Evolutionary conservation across 139 green algal species (phyloP).

Genomic region (Ettlia oleoabundans): DNA sequence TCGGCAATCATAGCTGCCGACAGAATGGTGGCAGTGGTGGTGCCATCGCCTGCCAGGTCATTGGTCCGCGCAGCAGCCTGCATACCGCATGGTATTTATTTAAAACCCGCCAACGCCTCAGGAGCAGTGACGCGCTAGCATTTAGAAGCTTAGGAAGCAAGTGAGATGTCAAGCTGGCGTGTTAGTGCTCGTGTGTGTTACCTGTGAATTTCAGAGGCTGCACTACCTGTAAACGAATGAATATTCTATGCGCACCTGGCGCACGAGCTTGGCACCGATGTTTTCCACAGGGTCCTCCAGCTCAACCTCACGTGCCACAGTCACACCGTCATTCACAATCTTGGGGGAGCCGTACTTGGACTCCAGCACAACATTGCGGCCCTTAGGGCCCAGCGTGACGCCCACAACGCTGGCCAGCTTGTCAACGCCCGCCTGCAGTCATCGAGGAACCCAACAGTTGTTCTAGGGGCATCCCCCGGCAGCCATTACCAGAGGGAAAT

Average conservation of each 20-base stretch:
- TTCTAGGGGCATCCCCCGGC: too few relatives aligned
- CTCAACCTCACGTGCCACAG: conserved; percentile 95
- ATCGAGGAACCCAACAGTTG: not conserved
- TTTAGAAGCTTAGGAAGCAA: too few relatives aligned
- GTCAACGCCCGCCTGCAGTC: conserved; percentile 86
- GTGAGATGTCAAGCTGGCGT: too few relatives aligned
- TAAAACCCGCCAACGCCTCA: too few relatives aligned
- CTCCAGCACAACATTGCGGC: conserved; percentile 99
- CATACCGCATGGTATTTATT: too few relatives aligned
- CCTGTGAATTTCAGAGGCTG: not conserved
- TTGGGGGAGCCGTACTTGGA: conserved; percentile 98
- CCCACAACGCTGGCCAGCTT: conserved; percentile 98
- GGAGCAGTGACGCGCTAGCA: too few relatives aligned
- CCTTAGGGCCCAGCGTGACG: conserved; percentile 99
- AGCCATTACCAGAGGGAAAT: too few relatives aligned
- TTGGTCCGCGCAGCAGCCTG: conserved; percentile 96
- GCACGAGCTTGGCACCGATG: conserved; percentile 98
- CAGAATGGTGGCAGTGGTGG: conserved; percentile 98
- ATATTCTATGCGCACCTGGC: conserved; percentile 66
- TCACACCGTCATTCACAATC: conserved; percentile 99
- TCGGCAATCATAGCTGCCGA: conserved; percentile 97
- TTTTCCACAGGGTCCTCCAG: conserved; percentile 99
- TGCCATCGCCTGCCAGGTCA: conserved; percentile 97
- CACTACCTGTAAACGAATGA: too few relatives aligned
- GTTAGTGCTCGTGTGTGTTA: too few relatives aligned